Conservation (phyloP, 768 basidiomycete species). For the Russula compacta region DNA sequence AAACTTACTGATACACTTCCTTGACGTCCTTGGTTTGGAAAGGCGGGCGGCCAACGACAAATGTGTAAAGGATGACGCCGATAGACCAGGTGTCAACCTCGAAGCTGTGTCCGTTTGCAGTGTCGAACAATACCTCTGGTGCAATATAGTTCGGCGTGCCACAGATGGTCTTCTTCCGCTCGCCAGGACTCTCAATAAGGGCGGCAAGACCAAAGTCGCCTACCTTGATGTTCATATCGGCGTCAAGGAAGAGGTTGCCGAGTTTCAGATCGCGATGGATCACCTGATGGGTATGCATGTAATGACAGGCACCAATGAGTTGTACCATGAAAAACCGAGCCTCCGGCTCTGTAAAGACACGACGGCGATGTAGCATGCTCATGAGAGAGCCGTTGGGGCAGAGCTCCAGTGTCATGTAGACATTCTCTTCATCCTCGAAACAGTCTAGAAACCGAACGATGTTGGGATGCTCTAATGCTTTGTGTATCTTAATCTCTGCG, state of each 20-base stretch:
- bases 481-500: slow-evolving; percentile 98
- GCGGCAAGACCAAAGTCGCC: slow-evolving; percentile 97
- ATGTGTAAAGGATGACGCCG: slow-evolving; percentile 93
- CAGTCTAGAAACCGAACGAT: slow-evolving; percentile 89
- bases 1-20: slow-evolving; percentile 78
- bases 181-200: slow-evolving; percentile 91
- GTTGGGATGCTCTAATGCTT: slow-evolving; percentile 83
- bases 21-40: slow-evolving; percentile 99
- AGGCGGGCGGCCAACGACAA: slow-evolving; percentile 89
- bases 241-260: slow-evolving; percentile 89
- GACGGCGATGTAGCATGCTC: slow-evolving; percentile 82
- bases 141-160: slow-evolving; percentile 99
- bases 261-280: slow-evolving; percentile 97
- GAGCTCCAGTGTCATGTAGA: slow-evolving; percentile 94
- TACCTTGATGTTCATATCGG: slow-evolving; percentile 90
- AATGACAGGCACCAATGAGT: slow-evolving; percentile 90
- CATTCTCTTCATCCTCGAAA: slow-evolving; percentile 91
- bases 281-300: slow-evolving; percentile 95
- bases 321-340: slow-evolving; percentile 90
- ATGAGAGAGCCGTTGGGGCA: slow-evolving; percentile 85
- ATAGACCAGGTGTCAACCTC: slow-evolving; percentile 99
- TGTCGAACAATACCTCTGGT: slow-evolving; percentile 94
- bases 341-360: slow-evolving; percentile 86
- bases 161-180: slow-evolving; percentile 98
- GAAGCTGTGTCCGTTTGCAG: slow-evolving; percentile 92